Evolutionary conservation across 1,284 basidiomycete genomes (phyloP), one percentile per base, ranked within the genome.

Genomic region (Cryptococcus sp.): DNA sequence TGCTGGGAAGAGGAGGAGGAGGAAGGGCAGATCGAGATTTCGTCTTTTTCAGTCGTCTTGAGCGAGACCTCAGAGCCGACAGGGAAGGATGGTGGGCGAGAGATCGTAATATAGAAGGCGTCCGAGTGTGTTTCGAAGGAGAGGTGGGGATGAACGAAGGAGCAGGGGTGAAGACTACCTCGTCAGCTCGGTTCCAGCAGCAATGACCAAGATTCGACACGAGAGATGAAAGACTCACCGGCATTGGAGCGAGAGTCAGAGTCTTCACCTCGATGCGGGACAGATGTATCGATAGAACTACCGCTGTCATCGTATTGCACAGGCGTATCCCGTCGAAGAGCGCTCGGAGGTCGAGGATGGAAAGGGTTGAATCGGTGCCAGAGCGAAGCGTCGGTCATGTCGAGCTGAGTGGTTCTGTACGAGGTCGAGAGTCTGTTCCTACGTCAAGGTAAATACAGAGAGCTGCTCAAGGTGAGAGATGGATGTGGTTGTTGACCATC

Each of bases 21-120:
- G 38, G 36, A 18, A 44, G 18, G 2, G 43, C 26, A n/a, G 48
- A 16, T 7, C 28, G 14, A 26, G 41, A 26, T 10, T 38, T 41
- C 12, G 21, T 43, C 43, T 47, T 45, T 41, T 51, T 56, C 19
- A 44, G 44, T 31, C 49, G 34, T 34, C 45, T 58, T 12, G 56
- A 56, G 24, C 56, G 58, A 2, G 36, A 43, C 39, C 53, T 58
- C 11, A 68, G 49, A 0, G 62, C 65, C 2, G 59, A 59, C 18
- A 68, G 41, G 24, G 57, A 60, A 2, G 65, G 58, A 50, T 66
- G 59, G 41, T 66, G 62, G 1, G 65, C 61, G 16, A 68, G 47
- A 3, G 59, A 50, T 5, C 62, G 50, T 1, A 68, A 50, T 36
- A 68, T 54, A 4, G 61, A 60, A 12, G 62, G 60, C 11, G 62